A percentile compares a stretch with the other conserved stretches of the same genome.
These are phyloP conservation scores for Basipetospora chlamydospora DNA, from an alignment of 2,329 filamentous ascomycete genomes.

Conservation along the genomic window DNA sequence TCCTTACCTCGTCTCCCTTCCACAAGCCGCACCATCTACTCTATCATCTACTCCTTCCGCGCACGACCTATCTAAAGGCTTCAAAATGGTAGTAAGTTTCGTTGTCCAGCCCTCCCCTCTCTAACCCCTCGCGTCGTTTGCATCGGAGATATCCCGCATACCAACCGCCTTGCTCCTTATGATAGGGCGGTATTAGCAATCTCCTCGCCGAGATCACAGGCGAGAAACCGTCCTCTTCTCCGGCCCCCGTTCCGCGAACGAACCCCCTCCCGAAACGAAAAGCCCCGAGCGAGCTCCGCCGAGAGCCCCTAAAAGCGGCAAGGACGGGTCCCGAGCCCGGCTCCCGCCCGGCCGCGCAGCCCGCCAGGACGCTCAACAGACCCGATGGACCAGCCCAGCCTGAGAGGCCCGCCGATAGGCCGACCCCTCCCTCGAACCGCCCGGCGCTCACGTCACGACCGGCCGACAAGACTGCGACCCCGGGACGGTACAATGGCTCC, in stretches of 20 bases:
- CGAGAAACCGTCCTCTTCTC: conserved; percentile 25
- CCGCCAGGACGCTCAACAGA: no score
- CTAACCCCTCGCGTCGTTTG: background rate
- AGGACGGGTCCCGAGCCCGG: background rate
- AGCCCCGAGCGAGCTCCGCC: conserved; percentile 34
- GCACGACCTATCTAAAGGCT: no score
- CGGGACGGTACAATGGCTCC: conserved; percentile 2
- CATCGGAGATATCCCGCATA: no score
- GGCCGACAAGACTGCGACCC: background rate
- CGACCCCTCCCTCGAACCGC: background rate
- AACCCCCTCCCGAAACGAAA: conserved; percentile 36
- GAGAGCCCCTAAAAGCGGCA: conserved; percentile 23
- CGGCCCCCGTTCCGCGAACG: conserved; percentile 15
- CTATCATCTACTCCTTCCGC: no score
- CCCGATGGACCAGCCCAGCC: background rate
- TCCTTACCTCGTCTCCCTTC: no score
- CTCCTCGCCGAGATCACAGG: conserved; percentile 49
- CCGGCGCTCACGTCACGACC: background rate
- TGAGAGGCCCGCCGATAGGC: background rate
- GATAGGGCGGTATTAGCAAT: conserved; percentile 27
- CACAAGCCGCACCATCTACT: no score
- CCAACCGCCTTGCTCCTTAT: no score
- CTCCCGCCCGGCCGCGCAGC: background rate
- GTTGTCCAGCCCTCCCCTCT: no score
- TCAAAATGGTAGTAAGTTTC: conserved; percentile 5